Evolutionary conservation across 257 asterid species (phyloP), one percentile per base, ranked within the genome.

Genomic region (Sherardia arvensis): DNA sequence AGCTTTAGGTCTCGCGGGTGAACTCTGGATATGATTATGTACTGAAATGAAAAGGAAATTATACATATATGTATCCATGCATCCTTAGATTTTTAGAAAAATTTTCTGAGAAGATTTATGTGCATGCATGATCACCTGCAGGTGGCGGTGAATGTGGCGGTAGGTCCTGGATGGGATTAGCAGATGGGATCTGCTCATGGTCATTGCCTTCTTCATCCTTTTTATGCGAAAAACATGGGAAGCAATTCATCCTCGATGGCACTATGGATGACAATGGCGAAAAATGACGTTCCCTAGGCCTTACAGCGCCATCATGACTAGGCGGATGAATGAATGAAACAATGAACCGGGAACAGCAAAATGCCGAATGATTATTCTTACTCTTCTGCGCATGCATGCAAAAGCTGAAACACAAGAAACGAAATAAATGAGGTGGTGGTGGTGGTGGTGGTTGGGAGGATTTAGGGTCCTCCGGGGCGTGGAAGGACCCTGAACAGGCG

Each of bases 201-300:
- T 72, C 66, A n/a, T 69, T 63, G 20, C 47, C 18, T 11, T 60
- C 60, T 25, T 57, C 43, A 67, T 49, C 45, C 26, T 79, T 66
- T 55, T 67, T 83, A n/a, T 60, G 70, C 62, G 66, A 66, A 65
- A 91, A 91, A 88, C 96, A 91, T 32, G 96, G 94, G 83, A 91
- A 78, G 85, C 98, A 91, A 69, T 64, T 70, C 81, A 76, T 69
- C 77, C 77, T 71, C 69, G 74, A 74, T 58, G 67, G 69, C 61
- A 64, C 70, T 62, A 61, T 15, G 7, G 51, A 43, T 43, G 51
- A 20, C 21, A 15, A 43, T 15, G 51, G 20, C 20, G n/a, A 14
- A 40, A 15, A 43, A 43, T 38, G 12, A 0, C 17, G 47, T 12
- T 15, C 51, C 7, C 51, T 43, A 15, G 20, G n/a, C n/a, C 51